Evolutionary conservation across 2,329 filamentous ascomycete species (phyloP).

Genomic region (Colletotrichum aenigma): DNA sequence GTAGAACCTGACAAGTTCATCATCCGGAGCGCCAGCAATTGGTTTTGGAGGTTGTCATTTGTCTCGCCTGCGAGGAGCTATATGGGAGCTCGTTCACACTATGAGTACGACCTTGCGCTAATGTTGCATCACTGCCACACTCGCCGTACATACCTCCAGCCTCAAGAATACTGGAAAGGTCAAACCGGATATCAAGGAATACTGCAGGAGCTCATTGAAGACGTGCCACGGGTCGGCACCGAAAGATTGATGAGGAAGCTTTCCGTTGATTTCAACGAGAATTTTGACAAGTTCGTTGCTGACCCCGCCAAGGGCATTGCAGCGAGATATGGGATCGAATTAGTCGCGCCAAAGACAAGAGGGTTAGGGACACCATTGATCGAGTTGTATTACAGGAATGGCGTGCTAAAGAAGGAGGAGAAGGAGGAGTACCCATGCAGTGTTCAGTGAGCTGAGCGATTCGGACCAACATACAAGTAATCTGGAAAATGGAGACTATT

Average conservation of each 20-base stretch:
- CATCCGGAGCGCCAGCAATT: neutral
- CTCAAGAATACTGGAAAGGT: neutral
- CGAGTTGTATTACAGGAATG: neutral
- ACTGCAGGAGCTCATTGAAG: neutral
- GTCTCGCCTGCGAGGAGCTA: neutral
- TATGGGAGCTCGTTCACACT: neutral
- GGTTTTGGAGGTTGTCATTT: neutral
- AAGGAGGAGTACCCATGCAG: neutral
- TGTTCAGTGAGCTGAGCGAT: neutral
- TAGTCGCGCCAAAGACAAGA: neutral
- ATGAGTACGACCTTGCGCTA: neutral
- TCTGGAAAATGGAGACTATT: neutral
- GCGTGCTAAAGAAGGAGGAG: neutral
- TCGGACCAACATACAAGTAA: rapidly evolving
- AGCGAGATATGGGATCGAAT: rapidly evolving
- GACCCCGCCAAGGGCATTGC: neutral
- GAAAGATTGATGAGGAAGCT: neutral
- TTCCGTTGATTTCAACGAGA: neutral
- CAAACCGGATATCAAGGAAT: neutral
- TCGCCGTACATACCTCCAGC: rapidly evolving
- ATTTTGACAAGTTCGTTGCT: neutral
- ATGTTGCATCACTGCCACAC: neutral
- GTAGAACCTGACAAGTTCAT: rapidly evolving
- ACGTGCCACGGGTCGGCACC: rapidly evolving
- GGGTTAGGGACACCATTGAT: neutral